Percentiles rank a stretch among this genome's conserved stretches.
Evolutionary conservation across 345 rosid genomes (phyloP).

Genomic region (Brassica cretica): DNA sequence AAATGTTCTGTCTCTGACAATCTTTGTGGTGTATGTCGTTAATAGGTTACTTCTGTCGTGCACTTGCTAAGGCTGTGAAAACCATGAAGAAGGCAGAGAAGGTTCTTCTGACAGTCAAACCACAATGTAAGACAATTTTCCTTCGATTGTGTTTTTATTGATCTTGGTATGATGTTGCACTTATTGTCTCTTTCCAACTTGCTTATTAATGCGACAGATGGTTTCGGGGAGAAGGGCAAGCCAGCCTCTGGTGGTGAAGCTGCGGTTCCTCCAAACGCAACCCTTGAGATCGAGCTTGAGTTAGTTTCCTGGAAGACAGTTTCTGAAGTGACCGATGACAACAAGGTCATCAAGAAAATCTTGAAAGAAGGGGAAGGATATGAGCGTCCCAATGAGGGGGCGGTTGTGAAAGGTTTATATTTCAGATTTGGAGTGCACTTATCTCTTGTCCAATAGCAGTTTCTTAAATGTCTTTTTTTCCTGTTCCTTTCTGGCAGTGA

Average conservation of each 20-base stretch:
- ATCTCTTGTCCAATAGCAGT: neutral
- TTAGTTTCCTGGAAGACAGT: conserved; percentile 89
- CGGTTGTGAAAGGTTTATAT: conserved; percentile 63
- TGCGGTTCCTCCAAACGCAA: conserved; percentile 84
- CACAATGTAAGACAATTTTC: conserved; percentile 34
- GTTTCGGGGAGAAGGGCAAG: conserved; percentile 90
- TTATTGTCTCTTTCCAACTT: neutral
- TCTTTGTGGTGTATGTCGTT: neutral
- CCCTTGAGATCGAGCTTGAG: conserved; percentile 58
- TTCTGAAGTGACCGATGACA: conserved; percentile 75
- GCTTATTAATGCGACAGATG: conserved; percentile 49
- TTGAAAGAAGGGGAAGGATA: conserved; percentile 89
- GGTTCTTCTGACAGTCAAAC: conserved; percentile 70
- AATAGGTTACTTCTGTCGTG: conserved; percentile 84
- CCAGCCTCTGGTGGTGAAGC: conserved; percentile 51
- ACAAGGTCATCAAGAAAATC: conserved; percentile 76
- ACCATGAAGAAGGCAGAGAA: conserved; percentile 92
- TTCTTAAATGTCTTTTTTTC: neutral
- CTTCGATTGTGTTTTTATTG: neutral
- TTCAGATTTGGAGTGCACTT: neutral
- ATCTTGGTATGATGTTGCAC: neutral
- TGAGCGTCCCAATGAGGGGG: conserved; percentile 82
- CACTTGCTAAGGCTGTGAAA: conserved; percentile 73
- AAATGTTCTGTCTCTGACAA: neutral
- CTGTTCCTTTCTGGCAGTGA: conserved; percentile 54